phyloP scores from a whole-genome alignment of 805 yeast species.

The Candida bentonensis region DNA sequence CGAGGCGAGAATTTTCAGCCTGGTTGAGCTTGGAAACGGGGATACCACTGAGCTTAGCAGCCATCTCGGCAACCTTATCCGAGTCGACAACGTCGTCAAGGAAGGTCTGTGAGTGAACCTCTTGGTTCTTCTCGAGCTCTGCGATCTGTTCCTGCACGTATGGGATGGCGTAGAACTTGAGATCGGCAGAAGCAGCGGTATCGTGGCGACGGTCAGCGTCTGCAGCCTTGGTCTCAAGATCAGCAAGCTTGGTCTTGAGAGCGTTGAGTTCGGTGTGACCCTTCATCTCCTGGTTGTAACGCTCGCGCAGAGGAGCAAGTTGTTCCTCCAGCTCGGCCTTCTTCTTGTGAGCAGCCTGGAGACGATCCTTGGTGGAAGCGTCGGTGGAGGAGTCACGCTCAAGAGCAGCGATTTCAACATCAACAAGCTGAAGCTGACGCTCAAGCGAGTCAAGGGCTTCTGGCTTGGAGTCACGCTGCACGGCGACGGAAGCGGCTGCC shows the following conservation, averaged over 20 bases:
- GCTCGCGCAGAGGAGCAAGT: slow-evolving; percentile 69
- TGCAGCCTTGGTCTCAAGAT: slow-evolving; percentile 77
- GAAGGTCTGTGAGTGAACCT: slow-evolving; percentile 47
- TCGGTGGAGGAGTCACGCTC: slow-evolving; percentile 90
- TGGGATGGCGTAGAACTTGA: slow-evolving; percentile 95
- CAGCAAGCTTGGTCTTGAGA: slow-evolving; percentile 84
- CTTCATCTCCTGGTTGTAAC: slow-evolving; percentile 73
- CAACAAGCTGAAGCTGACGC: slow-evolving; percentile 79
- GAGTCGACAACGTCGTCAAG: slow-evolving; percentile 83
- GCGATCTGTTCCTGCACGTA: slow-evolving; percentile 66
- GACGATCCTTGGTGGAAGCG: slow-evolving; percentile 70
- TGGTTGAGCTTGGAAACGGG: slow-evolving; percentile 91
- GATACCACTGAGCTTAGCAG: slow-evolving; percentile 91
- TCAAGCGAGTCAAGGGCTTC: slow-evolving; percentile 91
- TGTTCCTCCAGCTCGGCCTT: slow-evolving; percentile 78
- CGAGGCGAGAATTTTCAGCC: slow-evolving; percentile 86
- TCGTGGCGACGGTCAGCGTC: slow-evolving; percentile 98
- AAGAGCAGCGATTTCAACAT: slow-evolving; percentile 91
- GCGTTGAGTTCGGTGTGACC: slow-evolving; percentile 85
- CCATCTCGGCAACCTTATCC: slow-evolving; percentile 91
- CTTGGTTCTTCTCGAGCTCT: slow-evolving; percentile 67
- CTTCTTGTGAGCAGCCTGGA: slow-evolving; percentile 61
- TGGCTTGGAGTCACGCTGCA: slow-evolving; percentile 94
- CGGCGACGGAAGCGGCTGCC: slow-evolving; percentile 94
- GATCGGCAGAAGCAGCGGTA: slow-evolving; percentile 86